Percentiles rank a stretch among this genome's conserved stretches.
Conservation (phyloP, 148 eudicot species). For the Pouteria glomerata region DNA sequence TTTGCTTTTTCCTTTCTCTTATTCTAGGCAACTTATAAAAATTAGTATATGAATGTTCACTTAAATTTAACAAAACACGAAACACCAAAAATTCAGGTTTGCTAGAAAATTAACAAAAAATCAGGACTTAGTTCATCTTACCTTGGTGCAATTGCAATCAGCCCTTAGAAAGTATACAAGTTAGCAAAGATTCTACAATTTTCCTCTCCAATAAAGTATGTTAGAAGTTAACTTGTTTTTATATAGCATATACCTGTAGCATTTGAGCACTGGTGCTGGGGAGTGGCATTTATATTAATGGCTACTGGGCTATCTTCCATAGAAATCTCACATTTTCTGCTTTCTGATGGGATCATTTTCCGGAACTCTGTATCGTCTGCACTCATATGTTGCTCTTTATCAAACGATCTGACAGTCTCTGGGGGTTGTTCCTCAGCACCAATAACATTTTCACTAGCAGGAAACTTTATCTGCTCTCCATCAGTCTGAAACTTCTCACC, state of each 20-base stretch:
- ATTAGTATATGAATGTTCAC: neutral
- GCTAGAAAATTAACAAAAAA: neutral
- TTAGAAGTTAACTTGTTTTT: neutral
- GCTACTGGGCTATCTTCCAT: conserved; percentile 25
- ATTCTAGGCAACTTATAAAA: no score
- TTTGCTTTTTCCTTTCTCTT: no score
- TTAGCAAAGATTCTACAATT: neutral
- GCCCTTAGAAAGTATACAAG: neutral
- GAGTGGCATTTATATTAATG: conserved; percentile 31
- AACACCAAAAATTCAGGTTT: neutral
- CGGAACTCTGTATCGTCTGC: conserved; percentile 19
- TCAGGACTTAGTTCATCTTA: neutral
- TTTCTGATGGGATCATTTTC: conserved; percentile 24
- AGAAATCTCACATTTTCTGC: conserved; percentile 17
- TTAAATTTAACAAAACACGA: neutral
- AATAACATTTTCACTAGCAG: conserved; percentile 21
- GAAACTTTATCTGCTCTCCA: conserved; percentile 17
- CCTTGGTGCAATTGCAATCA: neutral
- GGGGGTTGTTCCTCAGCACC: conserved; percentile 29
- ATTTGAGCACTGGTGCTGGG: conserved; percentile 27
- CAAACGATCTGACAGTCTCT: conserved; percentile 23
- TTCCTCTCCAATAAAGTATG: neutral
- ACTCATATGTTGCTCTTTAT: conserved; percentile 18
- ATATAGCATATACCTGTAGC: conserved; percentile 30
- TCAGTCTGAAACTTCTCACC: conserved; percentile 18